Base-by-base conservation (phyloP, 2,329 filamentous ascomycete genomes). In the Boeremia exigua region DNA sequence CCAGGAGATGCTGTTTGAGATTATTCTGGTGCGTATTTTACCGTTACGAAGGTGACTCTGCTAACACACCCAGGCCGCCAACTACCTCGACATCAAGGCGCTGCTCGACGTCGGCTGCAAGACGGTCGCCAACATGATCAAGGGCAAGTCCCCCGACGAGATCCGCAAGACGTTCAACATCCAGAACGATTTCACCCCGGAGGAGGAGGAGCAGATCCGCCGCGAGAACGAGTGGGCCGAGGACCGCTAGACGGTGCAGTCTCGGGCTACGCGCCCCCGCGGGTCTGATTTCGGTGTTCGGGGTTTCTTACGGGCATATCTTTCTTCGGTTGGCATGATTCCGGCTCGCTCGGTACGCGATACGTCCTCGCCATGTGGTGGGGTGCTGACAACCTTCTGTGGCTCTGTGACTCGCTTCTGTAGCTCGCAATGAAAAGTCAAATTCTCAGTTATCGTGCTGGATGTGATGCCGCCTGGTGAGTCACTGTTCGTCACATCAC, bases 111-210 rank as follows among this genome's bases (percentile, higher is more conserved):
- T 98, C 57, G 95, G 95, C 60, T 99, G 95, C 87, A 99, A 99
- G 86, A 99, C 95, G 0, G 95, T 99, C 14, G 95, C 95, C 60
- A 99, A 99, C 81, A 99, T 99, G 95, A 99, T 99, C 84, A 99
- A 99, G 90, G 95, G 95, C 81, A 99, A 99, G 85, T 96, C 92
- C 0, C 95, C 95, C 3, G 95, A 99, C 77, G 95, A 99, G 82
- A 99, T 99, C 71, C 91, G 95, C 47, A 99, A 98, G 85, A 99
- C 95, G 0, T 99, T 99, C 83, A 99, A 99, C 81, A 99, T 99
- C 72, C 95, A 96, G 72, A 99, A 99, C 71, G 95, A 99, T 78
- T 99, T 99, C 81, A 98, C 95, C 0, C 92, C 94, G 2, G 95
- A 99, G 79, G 95, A 99, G 81, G 95, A 99, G 79, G 95, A 99